Percentiles rank a stretch among this genome's conserved stretches.
Conservation (phyloP, 495 filamentous ascomycete species). For the Talaromyces trachyspermus region DNA sequence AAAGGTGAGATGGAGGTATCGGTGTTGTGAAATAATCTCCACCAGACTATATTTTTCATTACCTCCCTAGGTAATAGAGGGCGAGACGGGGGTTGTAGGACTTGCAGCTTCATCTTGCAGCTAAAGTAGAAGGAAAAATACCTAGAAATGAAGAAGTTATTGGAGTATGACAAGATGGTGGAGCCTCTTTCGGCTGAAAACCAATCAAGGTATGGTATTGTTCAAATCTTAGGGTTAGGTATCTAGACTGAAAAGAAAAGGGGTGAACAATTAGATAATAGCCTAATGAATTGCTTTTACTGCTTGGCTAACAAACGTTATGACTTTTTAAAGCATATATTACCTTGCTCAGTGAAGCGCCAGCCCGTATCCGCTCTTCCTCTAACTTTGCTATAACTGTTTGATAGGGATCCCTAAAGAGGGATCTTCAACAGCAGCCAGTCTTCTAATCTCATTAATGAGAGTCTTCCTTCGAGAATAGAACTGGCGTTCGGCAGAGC, state of each 20-base stretch:
- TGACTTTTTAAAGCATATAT: constrained; percentile 1
- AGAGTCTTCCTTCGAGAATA: constrained; percentile 4
- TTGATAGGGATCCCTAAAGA: background rate
- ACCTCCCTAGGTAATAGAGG: no score
- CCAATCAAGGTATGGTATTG: no score
- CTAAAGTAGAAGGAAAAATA: background rate
- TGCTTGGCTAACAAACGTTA: background rate
- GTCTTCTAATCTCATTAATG: background rate
- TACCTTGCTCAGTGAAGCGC: constrained; percentile 3
- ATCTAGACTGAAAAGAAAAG: background rate
- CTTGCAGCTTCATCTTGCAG: background rate
- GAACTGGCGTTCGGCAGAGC: constrained; percentile 4
- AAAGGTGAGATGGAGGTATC: no score
- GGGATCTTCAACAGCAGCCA: background rate
- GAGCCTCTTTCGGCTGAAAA: background rate
- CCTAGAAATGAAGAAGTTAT: background rate
- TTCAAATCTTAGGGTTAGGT: background rate
- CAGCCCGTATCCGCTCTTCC: background rate
- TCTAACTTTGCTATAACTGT: background rate
- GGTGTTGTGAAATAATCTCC: no score
- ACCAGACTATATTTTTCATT: no score
- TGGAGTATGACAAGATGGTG: background rate
- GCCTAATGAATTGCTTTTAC: constrained; percentile 1
- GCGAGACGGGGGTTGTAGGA: no score
- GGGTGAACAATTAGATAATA: no score